Conservation (phyloP, 345 rosid species). For the Crucihimalaya himalaica region DNA sequence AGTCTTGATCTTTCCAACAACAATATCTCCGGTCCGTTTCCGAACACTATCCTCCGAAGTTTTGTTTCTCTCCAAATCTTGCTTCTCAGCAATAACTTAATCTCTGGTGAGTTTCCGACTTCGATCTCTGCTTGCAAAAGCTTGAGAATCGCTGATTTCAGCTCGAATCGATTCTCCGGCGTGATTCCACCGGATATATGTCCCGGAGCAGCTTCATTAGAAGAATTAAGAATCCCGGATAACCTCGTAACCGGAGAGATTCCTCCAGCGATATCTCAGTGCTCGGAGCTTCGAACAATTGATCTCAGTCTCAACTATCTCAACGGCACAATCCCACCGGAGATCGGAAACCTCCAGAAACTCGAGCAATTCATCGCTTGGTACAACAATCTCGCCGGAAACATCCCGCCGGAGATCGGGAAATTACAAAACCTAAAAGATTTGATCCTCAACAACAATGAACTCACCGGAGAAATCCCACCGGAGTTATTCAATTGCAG, state of each 20-base stretch:
- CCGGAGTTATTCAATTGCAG: slow-evolving; percentile 74
- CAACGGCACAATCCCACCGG: slow-evolving; percentile 79
- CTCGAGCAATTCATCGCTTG: slow-evolving; percentile 94
- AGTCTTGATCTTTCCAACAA: slow-evolving; percentile 82
- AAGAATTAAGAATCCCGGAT: slow-evolving; percentile 82
- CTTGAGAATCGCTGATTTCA: slow-evolving; percentile 63
- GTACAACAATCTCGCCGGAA: slow-evolving; percentile 81
- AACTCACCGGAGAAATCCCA: slow-evolving; percentile 78
- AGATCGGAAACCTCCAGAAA: slow-evolving; percentile 70
- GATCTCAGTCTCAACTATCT: slow-evolving; percentile 89
- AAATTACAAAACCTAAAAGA: slow-evolving; percentile 71
- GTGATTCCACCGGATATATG: slow-evolving; percentile 77
- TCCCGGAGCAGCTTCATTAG: slow-evolving; percentile 75
- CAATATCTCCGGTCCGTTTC: slow-evolving; percentile 79
- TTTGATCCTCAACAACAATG: slow-evolving; percentile 83
- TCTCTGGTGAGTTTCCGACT: slow-evolving; percentile 72
- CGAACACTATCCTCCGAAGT: slow-evolving; percentile 54
- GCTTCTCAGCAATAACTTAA: slow-evolving; percentile 66
- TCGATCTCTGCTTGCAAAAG: slow-evolving; percentile 72
- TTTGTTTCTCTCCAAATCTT: slow-evolving; percentile 66
- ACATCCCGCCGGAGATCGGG: slow-evolving; percentile 77
- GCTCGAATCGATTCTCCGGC: slow-evolving; percentile 79
- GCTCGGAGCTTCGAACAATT: slow-evolving; percentile 67
- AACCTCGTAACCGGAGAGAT: slow-evolving; percentile 73
- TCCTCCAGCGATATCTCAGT: slow-evolving; percentile 74